Evolutionary conservation across 495 filamentous ascomycete genomes (phyloP).

Genomic region (Tuber melanosporum): DNA sequence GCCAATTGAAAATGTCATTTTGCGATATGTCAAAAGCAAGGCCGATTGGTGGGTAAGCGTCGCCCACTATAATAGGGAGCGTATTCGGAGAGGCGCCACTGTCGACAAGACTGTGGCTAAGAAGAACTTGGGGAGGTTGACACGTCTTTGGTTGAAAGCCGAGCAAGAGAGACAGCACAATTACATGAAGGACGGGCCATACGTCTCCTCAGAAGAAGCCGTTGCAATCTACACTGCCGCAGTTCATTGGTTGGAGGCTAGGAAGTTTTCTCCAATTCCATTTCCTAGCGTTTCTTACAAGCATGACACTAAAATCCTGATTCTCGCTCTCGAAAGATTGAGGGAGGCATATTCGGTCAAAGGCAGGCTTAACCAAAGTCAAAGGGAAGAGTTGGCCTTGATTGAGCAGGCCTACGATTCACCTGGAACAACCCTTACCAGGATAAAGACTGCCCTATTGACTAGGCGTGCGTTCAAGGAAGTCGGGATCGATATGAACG

Average conservation of each 20-base stretch:
- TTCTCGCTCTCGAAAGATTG: conserved; percentile 87
- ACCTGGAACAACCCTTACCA: conserved; percentile 87
- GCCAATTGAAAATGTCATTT: conserved; percentile 95
- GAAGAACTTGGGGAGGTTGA: conserved; percentile 95
- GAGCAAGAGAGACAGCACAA: conserved; percentile 99
- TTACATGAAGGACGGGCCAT: conserved; percentile 98
- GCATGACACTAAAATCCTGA: conserved; percentile 98
- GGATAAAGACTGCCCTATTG: conserved; percentile 96
- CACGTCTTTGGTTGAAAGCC: conserved; percentile 93
- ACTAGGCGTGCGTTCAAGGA: conserved; percentile 99
- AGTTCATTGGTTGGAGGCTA: conserved; percentile 96
- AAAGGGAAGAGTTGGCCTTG: conserved; percentile 91
- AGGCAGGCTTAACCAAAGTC: conserved; percentile 92
- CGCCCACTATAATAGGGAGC: conserved; percentile 95
- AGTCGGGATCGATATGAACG: conserved; percentile 99
- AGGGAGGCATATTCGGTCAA: conserved; percentile 98
- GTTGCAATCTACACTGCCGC: conserved; percentile 98
- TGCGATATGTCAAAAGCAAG: conserved; percentile 97
- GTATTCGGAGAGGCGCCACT: conserved; percentile 90
- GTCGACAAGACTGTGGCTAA: conserved; percentile 99
- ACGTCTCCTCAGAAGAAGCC: conserved; percentile 96
- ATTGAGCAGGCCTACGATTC: conserved; percentile 99
- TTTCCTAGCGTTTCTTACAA: conserved; percentile 99
- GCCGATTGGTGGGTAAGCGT: conserved; percentile 99
- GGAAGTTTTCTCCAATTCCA: conserved; percentile 97